These are phyloP conservation scores for Neofusicoccum laricinum DNA, from an alignment of 2,329 filamentous ascomycete genomes.

Conservation along the genomic window DNA sequence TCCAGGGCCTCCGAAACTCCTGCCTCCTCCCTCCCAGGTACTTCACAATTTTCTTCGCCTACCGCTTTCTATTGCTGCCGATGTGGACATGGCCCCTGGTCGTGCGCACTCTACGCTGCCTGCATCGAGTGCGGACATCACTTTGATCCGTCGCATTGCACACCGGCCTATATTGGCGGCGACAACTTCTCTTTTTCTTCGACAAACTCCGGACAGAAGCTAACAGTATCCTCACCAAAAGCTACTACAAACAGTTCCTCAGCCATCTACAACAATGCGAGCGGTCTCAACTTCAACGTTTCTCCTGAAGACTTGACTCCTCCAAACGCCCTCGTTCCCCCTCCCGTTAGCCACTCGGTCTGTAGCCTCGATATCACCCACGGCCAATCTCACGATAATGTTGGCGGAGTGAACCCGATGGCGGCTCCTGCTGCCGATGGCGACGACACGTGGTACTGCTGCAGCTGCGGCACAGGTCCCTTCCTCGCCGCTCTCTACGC, in stretches of 20 bases:
- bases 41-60: neutral
- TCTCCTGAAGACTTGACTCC: neutral
- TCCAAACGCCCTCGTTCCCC: neutral
- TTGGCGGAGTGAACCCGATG: neutral
- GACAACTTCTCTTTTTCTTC: neutral
- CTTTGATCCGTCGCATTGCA: neutral
- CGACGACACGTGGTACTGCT: neutral
- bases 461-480: neutral
- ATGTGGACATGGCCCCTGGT: neutral
- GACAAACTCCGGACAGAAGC: neutral
- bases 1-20: neutral
- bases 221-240: neutral
- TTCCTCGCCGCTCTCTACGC: neutral
- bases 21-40: neutral
- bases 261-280: neutral
- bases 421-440: neutral
- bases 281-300: neutral
- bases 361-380: neutral
- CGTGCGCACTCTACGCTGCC: neutral
- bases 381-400: neutral
- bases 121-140: slow-evolving; percentile 5
- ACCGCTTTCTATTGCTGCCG: slow-evolving; percentile 8
- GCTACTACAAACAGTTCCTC: neutral
- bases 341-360: neutral
- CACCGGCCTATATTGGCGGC: neutral